Conservation (phyloP, 73 alveolate species). For the Symbiodinium pilosum region DNA sequence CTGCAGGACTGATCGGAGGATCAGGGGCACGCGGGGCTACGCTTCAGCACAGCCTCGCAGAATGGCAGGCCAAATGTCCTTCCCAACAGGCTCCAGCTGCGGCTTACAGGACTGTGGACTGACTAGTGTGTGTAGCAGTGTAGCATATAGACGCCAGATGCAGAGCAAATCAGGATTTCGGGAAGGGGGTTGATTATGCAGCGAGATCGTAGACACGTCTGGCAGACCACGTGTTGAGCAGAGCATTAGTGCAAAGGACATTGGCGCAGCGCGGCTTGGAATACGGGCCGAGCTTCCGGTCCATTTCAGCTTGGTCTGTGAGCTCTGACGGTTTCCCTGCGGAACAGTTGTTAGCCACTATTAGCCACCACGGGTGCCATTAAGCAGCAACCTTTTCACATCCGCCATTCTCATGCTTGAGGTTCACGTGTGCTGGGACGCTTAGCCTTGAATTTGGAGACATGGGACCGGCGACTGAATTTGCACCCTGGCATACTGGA, state of each 20-base stretch:
- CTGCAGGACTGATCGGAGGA: constrained; percentile 28
- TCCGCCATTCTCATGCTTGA: neutral
- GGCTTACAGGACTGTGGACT: constrained; percentile 21
- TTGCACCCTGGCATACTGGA: constrained; percentile 63
- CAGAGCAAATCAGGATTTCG: neutral
- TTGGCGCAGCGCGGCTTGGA: constrained; percentile 15
- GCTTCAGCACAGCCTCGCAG: constrained; percentile 42
- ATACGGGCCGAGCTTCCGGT: constrained; percentile 77
- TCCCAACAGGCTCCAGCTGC: neutral
- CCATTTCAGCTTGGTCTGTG: constrained; percentile 44
- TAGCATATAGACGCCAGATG: neutral
- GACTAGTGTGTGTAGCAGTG: neutral
- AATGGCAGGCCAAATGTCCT: constrained; percentile 23
- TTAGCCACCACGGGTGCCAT: too few species aligned
- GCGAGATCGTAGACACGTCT: neutral
- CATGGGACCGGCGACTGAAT: neutral
- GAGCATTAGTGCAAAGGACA: neutral
- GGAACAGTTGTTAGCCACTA: too few species aligned
- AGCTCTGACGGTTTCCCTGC: neutral
- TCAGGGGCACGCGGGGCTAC: constrained; percentile 27
- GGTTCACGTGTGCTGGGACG: neutral
- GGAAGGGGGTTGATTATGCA: neutral
- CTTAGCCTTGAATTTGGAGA: neutral
- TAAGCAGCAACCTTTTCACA: too few species aligned
- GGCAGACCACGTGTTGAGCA: neutral